Conservation (phyloP, 116 monocot genomes). For the Dioscorea cayenensis region DNA sequence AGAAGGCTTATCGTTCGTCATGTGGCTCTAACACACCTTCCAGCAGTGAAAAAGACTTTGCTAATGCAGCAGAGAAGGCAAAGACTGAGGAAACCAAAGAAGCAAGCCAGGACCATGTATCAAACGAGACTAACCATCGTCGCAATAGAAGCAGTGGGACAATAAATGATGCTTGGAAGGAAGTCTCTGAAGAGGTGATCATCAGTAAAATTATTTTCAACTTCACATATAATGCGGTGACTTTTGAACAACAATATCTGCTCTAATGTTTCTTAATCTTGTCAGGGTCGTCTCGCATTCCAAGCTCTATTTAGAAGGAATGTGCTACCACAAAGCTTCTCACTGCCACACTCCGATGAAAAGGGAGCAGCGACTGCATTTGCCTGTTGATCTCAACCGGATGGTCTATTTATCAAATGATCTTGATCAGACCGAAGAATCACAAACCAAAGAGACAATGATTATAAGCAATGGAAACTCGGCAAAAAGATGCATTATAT, state of each 20-base stretch:
- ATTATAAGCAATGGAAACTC: constrained; percentile 2
- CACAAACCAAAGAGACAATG: neutral
- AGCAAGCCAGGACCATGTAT: constrained; percentile 4
- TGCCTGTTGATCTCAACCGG: constrained; percentile 28
- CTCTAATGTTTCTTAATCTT: constrained; percentile 31
- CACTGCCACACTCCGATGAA: constrained; percentile 23
- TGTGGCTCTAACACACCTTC: constrained; percentile 82
- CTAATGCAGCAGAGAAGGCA: constrained; percentile 20
- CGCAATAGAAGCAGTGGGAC: constrained; percentile 22
- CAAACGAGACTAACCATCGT: constrained; percentile 32
- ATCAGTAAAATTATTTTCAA: constrained; percentile 10
- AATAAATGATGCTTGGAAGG: constrained; percentile 78
- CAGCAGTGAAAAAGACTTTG: constrained; percentile 58
- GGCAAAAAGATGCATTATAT: constrained; percentile 1
- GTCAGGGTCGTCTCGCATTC: constrained; percentile 87
- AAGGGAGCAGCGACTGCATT: constrained; percentile 9
- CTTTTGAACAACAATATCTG: neutral
- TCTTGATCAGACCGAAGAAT: neutral
- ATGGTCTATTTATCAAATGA: constrained; percentile 12
- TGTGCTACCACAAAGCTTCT: constrained; percentile 87
- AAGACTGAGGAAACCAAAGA: constrained; percentile 26
- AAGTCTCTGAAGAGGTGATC: constrained; percentile 90
- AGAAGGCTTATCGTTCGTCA: constrained; percentile 54
- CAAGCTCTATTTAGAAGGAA: constrained; percentile 80
- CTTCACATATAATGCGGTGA: neutral